Base-by-base conservation (phyloP, 192 early-diverging fungal species). In the Jimgerdemannia flammicorona region DNA sequence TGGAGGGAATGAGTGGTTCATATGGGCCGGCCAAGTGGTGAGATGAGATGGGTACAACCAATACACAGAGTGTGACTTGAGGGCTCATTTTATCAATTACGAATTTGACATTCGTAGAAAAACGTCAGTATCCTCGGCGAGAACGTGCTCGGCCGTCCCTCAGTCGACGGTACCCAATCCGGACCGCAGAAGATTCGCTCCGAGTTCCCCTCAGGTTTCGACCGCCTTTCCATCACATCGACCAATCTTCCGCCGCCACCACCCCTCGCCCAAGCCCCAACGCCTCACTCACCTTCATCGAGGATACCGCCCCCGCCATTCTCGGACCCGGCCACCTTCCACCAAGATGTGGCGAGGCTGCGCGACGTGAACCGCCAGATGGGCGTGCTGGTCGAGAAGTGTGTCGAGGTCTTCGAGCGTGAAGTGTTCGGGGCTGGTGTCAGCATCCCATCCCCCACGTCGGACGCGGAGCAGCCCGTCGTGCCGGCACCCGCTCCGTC, bases 371-470 rank as follows among this genome's bases (percentile, higher is more conserved):
- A 29, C 29, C 29, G 29, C 29, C 29, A 29, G 29, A 29, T 29
- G 29, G 29, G 29, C 29, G 29, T 29, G 29, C 29, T 83, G 8
- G 67, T 85, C 42, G 68, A 67, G 19, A 70, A 79, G 72, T 84
- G 84, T 66, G 77, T 85, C 41, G 64, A 70, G 44, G 74, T 89
- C 39, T 72, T 89, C 70, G 87, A 89, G 68, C 70, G 80, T 39
- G 84, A 87, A 59, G 67, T 88, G 4, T 77, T 81, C 14, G 70
- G 76, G 29, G 29, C 29, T 29, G 29, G 29, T 29, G 29, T 29
- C 29, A 29, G 29, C 29, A 64, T 75, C 66, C 43, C 73, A 66
- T 19, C 65, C 71, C 40, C 79, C 72, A n/a, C 74, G 9, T 65
- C n/a, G 11, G 44, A 65, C 10, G 68, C 69, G 42, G 59, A 20